Base-by-base conservation (phyloP, 768 basidiomycete genomes). In the Termitomyces eurrhizus region DNA sequence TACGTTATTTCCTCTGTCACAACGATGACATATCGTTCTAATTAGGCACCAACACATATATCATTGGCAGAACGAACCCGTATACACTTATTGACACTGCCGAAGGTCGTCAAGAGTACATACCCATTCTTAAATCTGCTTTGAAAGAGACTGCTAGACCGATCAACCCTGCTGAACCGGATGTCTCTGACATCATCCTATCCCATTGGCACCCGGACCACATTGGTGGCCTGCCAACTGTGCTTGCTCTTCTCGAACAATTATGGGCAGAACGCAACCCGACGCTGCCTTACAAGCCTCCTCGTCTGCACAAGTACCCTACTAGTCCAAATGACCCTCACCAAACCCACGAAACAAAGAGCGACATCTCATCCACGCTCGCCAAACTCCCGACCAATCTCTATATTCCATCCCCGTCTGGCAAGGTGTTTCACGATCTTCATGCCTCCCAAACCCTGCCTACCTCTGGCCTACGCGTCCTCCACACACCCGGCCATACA, bases 191-290 rank as follows among this genome's bases (percentile, higher is more conserved):
- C 69, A 92, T 98, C 73, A 78, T 98, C 67, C 78, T 98, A 58
- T 93, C 94, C 0, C 96, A 98, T 72, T 88, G 88, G 81, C 96
- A 98, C 70, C 75, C 77, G 35, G 96, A 98, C 74, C 96, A 98
- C 65, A 78, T 88, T 63, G 83, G 83, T 7, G 96, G 95, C 5
- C 76, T 97, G 2, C 82, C 83, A 0, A 74, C 81, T 33, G 88
- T 97, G 0, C 80, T 98, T 1, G 63, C 68, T 6, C 83, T 93
- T 45, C 80, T 97, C 2, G 76, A 80, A 12, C 70, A 76, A 41
- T 74, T 89, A n/a, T 91, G 89, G 89, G 73, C 79, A 59, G 73
- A 77, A 66, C 74, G 80, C 4, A 79, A 82, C 60, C 67, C 75
- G 13, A 67, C 73, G 0, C 63, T 69, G 5, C 78, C 83, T 1